A percentile compares a stretch with the other conserved stretches of the same genome.
These are phyloP conservation scores for Phytomonas sp. DNA, from an alignment of 208 protist species.

Conservation along the genomic window DNA sequence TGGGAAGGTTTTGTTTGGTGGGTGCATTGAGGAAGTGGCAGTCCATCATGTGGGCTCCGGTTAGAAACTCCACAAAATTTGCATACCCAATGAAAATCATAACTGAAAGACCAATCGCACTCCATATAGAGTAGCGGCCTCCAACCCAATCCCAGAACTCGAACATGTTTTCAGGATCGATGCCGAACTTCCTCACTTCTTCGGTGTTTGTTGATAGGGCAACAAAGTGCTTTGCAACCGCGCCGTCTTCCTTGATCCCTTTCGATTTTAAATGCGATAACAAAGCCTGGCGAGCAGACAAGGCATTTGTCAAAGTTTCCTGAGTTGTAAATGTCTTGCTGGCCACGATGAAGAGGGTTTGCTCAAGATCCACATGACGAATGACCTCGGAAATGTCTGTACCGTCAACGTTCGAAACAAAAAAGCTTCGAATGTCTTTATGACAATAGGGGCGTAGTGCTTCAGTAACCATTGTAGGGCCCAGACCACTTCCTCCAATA, in stretches of 20 bases:
- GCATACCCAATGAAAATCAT: constrained; percentile 93
- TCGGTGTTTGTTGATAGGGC: constrained; percentile 94
- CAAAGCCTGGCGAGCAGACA: constrained; percentile 84
- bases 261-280: constrained; percentile 47
- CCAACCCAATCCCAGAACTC: constrained; percentile 98
- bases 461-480: constrained; percentile 92
- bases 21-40: constrained; percentile 68
- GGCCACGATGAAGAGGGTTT: constrained; percentile 95
- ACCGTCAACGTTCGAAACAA: constrained; percentile 97
- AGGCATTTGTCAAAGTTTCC: constrained; percentile 95
- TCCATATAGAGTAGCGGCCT: constrained; percentile 96
- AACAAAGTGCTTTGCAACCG: constrained; percentile 96
- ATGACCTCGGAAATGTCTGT: constrained; percentile 92
- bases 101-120: constrained; percentile 93
- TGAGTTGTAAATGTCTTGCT: constrained; percentile 98
- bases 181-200: constrained; percentile 91
- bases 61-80: constrained; percentile 92
- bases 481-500: constrained; percentile 96
- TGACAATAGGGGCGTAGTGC: constrained; percentile 88
- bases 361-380: constrained; percentile 77
- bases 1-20: constrained; percentile 84
- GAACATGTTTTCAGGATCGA: constrained; percentile 96
- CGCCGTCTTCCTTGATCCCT: constrained; percentile 29
- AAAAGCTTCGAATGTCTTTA: constrained; percentile 74
- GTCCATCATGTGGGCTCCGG: constrained; percentile 80